A percentile compares a stretch with the other conserved stretches of the same genome.
phyloP scores from a whole-genome alignment of 768 basidiomycete species.

The Daedalea quercina region DNA sequence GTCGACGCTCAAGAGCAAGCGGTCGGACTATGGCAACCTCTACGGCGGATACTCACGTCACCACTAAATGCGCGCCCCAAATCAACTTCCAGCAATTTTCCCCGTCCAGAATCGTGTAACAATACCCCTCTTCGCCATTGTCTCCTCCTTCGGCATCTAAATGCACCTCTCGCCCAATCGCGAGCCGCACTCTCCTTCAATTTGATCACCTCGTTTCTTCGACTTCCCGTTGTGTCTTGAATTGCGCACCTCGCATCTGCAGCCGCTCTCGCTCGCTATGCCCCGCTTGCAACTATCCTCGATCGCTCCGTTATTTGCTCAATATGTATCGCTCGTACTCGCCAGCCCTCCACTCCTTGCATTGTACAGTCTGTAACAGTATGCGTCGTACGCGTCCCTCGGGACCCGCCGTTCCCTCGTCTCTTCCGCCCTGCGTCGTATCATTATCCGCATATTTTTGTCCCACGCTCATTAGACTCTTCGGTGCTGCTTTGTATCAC shows the following conservation, averaged over 20 bases:
- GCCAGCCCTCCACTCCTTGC: not conserved
- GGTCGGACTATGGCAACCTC: not conserved
- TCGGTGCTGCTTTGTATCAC: not conserved
- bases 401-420: not conserved
- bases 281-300: not conserved
- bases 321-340: not conserved
- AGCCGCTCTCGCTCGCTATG: not conserved
- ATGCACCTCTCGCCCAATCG: not conserved
- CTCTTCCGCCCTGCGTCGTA: not conserved
- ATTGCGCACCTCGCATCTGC: not conserved
- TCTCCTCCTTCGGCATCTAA: not conserved
- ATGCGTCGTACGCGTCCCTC: not conserved
- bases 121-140: too few relatives aligned
- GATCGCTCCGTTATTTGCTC: not conserved
- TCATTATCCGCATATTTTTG: too few relatives aligned
- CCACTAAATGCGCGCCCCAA: too few relatives aligned
- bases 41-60: not conserved
- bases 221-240: not conserved
- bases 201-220: not conserved
- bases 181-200: not conserved
- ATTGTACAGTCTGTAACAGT: not conserved
- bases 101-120: too few relatives aligned
- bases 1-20: not conserved
- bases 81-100: too few relatives aligned
- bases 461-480: too few relatives aligned